phyloP scores from a whole-genome alignment of 1,139 yeast genomes.

The Suhomyces terraborum region DNA sequence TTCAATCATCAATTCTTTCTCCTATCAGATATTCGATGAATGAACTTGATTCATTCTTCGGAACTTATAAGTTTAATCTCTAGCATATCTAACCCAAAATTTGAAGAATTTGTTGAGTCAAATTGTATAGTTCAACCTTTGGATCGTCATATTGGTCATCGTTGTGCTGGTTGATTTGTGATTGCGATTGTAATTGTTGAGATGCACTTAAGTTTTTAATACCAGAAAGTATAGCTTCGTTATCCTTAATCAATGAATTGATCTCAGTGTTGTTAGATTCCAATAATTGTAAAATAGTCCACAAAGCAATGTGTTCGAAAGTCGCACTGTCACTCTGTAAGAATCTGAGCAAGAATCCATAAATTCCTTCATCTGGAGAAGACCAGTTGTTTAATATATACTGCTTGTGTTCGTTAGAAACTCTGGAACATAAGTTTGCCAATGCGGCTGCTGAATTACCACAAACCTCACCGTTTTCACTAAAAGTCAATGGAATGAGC shows the following conservation, averaged over 20 bases:
- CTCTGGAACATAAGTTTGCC: conserved; percentile 92
- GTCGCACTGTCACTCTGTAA: conserved; percentile 88
- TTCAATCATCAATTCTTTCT: conserved; percentile 3
- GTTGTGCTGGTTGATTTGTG: conserved; percentile 30
- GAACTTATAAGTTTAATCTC: background rate
- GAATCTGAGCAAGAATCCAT: conserved; percentile 79
- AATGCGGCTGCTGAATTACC: conserved; percentile 98
- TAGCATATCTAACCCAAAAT: conserved; percentile 38
- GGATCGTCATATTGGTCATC: conserved; percentile 57
- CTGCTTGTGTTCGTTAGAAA: conserved; percentile 67
- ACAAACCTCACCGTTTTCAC: conserved; percentile 90
- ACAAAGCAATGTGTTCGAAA: conserved; percentile 94
- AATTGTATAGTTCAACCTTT: conserved; percentile 68
- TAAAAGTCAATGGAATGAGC: conserved; percentile 84
- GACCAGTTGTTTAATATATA: conserved; percentile 81
- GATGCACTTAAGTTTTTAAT: conserved; percentile 52
- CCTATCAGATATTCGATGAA: conserved; percentile 1
- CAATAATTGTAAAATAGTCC: conserved; percentile 92
- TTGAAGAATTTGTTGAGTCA: conserved; percentile 77
- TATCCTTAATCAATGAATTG: conserved; percentile 60
- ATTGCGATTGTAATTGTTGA: conserved; percentile 39
- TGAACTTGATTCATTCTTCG: background rate
- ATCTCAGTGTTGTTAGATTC: conserved; percentile 83
- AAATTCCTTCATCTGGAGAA: conserved; percentile 80
- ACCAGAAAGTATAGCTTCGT: conserved; percentile 57